A percentile compares a stretch with the other conserved stretches of the same genome.
Conservation (phyloP, 2,329 filamentous ascomycete species). For the Colletotrichum lindemuthianum region DNA sequence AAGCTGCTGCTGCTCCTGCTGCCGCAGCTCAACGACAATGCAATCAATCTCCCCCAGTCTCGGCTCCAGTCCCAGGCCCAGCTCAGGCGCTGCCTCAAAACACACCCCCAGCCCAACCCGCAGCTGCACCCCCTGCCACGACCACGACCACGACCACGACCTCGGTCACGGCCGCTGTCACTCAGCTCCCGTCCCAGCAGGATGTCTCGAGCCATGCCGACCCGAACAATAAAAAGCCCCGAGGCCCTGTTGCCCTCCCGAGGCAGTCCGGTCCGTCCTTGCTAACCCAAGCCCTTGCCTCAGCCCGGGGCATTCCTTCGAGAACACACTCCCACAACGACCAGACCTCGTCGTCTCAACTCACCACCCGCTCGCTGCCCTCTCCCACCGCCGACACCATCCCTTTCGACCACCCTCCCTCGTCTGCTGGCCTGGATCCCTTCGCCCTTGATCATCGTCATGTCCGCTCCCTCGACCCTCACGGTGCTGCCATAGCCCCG, state of each 20-base stretch:
- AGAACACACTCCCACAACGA: constrained; percentile 29
- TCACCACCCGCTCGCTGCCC: constrained; percentile 27
- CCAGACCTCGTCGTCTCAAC: constrained; percentile 14
- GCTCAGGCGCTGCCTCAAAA: constrained; percentile 37
- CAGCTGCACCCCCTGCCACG: constrained; percentile 36
- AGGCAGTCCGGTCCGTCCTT: constrained; percentile 63
- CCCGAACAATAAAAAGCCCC: constrained; percentile 58
- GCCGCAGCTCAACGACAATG: constrained; percentile 11
- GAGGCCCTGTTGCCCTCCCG: constrained; percentile 50
- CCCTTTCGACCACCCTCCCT: background rate
- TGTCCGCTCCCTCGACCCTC: constrained; percentile 48
- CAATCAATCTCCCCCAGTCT: constrained; percentile 6
- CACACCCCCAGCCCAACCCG: constrained; percentile 32
- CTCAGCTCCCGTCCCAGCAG: constrained; percentile 31
- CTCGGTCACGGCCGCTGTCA: constrained; percentile 28
- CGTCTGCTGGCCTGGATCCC: constrained; percentile 40
- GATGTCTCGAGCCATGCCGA: constrained; percentile 46
- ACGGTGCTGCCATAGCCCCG: constrained; percentile 51
- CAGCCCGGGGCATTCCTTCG: constrained; percentile 61
- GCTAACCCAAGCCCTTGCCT: constrained; percentile 67
- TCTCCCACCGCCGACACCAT: constrained; percentile 15
- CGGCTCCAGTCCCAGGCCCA: constrained; percentile 36
- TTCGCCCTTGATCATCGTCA: constrained; percentile 38
- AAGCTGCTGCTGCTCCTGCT: constrained; percentile 3
- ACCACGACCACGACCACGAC: too few species aligned